Evolutionary conservation across 225 moss, liverwort and hornwort species (phyloP).

Genomic region (Lunularia cruciata): DNA sequence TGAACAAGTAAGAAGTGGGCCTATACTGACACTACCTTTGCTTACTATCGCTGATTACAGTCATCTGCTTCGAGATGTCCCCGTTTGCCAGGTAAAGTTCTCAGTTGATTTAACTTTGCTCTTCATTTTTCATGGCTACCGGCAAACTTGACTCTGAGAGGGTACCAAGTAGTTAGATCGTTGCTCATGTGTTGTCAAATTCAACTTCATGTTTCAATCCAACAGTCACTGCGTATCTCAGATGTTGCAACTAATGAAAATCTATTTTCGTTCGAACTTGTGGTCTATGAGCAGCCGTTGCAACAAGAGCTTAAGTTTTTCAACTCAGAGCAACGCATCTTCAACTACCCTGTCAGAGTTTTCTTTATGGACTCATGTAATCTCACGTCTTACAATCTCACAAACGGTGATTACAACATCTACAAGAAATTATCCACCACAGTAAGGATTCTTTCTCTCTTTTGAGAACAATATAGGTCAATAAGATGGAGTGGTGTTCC

Average conservation of each 20-base stretch:
- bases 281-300: slow-evolving; percentile 57
- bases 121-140: not conserved
- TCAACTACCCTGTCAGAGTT: slow-evolving; percentile 87
- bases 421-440: slow-evolving; percentile 95
- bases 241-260: not conserved
- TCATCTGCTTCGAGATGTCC: slow-evolving; percentile 90
- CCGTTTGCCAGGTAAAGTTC: slow-evolving; percentile 80
- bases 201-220: not conserved
- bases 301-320: slow-evolving; percentile 91
- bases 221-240: not conserved
- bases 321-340: slow-evolving; percentile 92
- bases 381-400: slow-evolving; percentile 91
- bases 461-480: too few relatives aligned
- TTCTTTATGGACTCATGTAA: slow-evolving; percentile 99
- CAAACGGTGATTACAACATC: slow-evolving; percentile 95
- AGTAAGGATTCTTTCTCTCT: slow-evolving; percentile 51
- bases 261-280: not conserved
- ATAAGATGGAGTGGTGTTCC: too few relatives aligned
- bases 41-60: slow-evolving; percentile 91
- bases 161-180: not conserved
- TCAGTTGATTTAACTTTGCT: not conserved
- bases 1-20: slow-evolving; percentile 88
- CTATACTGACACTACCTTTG: slow-evolving; percentile 87
- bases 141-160: not conserved
- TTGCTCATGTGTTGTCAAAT: not conserved